phyloP scores from a whole-genome alignment of 208 protist genomes.

The Porcisia hertigi region DNA sequence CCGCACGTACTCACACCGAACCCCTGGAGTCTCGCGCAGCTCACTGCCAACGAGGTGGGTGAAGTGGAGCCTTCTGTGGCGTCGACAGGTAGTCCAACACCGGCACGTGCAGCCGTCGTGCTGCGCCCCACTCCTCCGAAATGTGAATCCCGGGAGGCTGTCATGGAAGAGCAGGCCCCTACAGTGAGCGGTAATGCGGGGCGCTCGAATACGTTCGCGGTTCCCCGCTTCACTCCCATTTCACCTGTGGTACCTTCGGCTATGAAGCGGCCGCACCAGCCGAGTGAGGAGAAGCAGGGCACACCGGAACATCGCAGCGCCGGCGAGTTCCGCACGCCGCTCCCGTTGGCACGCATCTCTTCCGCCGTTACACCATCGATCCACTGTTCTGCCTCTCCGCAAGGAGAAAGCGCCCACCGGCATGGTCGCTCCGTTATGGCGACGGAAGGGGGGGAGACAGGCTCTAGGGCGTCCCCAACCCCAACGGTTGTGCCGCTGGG shows the following conservation, averaged over 20 bases:
- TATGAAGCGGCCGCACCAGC: neutral
- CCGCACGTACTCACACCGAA: neutral
- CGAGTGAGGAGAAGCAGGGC: neutral
- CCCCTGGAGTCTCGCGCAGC: neutral
- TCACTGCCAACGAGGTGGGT: neutral
- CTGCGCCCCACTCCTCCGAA: neutral
- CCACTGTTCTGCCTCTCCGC: neutral
- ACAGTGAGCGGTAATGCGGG: constrained; percentile 6
- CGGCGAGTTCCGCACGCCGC: constrained; percentile 44
- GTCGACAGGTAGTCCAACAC: neutral
- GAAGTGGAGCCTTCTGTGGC: neutral
- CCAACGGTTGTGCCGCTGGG: neutral
- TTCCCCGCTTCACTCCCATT: constrained; percentile 27
- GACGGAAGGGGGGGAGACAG: neutral
- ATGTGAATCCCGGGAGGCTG: neutral
- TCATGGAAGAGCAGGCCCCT: neutral
- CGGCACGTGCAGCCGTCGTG: neutral
- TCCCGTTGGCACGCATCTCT: constrained; percentile 24
- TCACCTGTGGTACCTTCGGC: constrained; percentile 1
- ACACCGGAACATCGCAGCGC: constrained; percentile 24
- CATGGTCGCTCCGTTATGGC: neutral
- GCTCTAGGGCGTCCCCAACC: neutral
- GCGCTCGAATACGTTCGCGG: constrained; percentile 29
- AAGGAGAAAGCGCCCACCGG: neutral
- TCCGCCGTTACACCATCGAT: constrained; percentile 9